phyloP scores from a whole-genome alignment of 768 basidiomycete species.

The Xerocomellus dryophilus region DNA sequence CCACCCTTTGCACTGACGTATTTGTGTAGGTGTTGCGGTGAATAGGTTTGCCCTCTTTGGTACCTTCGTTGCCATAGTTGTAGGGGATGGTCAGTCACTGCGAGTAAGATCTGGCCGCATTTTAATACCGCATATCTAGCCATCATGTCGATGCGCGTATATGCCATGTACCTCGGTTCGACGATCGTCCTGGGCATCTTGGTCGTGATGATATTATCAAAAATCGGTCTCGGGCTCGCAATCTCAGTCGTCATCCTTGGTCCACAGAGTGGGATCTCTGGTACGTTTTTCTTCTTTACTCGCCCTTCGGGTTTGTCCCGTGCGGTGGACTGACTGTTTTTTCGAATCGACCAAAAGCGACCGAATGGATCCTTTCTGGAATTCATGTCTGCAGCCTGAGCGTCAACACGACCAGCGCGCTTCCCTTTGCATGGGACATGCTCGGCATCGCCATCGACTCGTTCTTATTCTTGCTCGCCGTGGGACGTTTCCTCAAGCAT shows the following conservation, averaged over 20 bases:
- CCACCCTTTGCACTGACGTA: background rate
- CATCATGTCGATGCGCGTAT: slow-evolving; percentile 20
- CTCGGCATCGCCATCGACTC: slow-evolving; percentile 5
- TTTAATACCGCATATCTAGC: background rate
- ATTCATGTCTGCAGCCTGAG: slow-evolving; percentile 13
- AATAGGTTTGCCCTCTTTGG: slow-evolving; percentile 14
- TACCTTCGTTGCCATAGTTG: slow-evolving; percentile 5
- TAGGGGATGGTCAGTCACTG: slow-evolving; percentile 10
- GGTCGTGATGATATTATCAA: background rate
- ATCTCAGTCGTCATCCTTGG: slow-evolving; percentile 10
- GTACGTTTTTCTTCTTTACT: background rate
- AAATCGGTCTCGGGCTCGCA: slow-evolving; percentile 9
- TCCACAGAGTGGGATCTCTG: slow-evolving; percentile 16
- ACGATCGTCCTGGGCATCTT: slow-evolving; percentile 8
- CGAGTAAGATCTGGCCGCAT: background rate
- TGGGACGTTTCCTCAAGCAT: slow-evolving; percentile 13
- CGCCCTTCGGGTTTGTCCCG: too few species aligned
- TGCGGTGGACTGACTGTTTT: too few species aligned
- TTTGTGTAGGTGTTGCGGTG: slow-evolving; percentile 6
- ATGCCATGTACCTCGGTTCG: slow-evolving; percentile 22
- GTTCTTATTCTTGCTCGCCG: slow-evolving; percentile 17
- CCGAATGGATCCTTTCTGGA: slow-evolving; percentile 16
- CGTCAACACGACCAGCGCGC: background rate
- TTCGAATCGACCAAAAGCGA: slow-evolving; percentile 7
- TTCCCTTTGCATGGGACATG: slow-evolving; percentile 18